Conservation (phyloP, 257 asterid species). For the Petunia axillaris region DNA sequence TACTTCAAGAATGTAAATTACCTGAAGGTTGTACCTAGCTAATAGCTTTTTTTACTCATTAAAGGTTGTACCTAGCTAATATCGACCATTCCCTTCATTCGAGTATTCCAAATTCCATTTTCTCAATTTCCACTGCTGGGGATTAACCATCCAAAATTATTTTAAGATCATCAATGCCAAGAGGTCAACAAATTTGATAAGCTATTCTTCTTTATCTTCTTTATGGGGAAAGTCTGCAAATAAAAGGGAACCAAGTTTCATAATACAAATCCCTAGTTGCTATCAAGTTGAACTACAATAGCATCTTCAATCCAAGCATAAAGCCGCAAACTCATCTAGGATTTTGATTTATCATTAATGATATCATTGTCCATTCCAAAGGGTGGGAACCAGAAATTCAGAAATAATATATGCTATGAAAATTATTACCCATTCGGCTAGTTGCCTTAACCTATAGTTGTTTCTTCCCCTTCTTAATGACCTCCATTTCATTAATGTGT, state of each 20-base stretch:
- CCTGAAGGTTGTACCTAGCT: neutral
- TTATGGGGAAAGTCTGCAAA: neutral
- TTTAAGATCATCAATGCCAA: neutral
- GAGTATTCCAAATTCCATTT: conserved; percentile 18
- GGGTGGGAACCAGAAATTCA: neutral
- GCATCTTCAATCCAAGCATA: neutral
- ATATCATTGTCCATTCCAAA: neutral
- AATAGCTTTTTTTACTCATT: conserved; percentile 12
- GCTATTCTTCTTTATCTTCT: conserved; percentile 6
- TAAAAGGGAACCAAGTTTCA: conserved; percentile 1
- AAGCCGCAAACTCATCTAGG: neutral
- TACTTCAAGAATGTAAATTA: neutral
- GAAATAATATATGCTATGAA: neutral
- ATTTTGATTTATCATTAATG: neutral
- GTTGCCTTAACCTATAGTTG: conserved; percentile 9
- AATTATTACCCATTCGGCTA: neutral
- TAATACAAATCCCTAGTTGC: conserved; percentile 11
- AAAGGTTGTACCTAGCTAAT: neutral
- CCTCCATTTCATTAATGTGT: conserved; percentile 1
- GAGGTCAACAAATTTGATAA: neutral
- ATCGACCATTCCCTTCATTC: neutral
- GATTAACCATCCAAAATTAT: neutral
- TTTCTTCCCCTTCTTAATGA: neutral
- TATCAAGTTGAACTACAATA: neutral
- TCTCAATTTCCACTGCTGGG: neutral